A percentile compares a stretch with the other conserved stretches of the same genome.
These are phyloP conservation scores for Ganoderma resinaceum DNA, from an alignment of 1,284 basidiomycete genomes.

Conservation along the genomic window DNA sequence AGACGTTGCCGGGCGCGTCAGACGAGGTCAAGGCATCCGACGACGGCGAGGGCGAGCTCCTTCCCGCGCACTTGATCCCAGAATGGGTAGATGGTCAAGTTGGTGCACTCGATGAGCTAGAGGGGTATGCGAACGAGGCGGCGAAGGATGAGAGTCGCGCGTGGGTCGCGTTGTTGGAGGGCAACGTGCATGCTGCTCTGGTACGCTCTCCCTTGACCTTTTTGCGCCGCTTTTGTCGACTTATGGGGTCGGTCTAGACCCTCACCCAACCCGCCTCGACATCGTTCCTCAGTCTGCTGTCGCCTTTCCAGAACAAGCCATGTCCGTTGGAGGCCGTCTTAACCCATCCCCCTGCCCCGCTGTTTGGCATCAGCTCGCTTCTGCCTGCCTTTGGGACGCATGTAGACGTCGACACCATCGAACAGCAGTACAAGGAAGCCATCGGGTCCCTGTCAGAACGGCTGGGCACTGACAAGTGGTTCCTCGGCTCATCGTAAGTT, in stretches of 20 bases:
- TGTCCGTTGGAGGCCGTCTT: conserved; percentile 51
- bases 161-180: conserved; percentile 80
- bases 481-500: conserved; percentile 73
- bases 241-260: conserved; percentile 47
- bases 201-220: conserved; percentile 46
- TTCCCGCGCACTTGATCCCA: conserved; percentile 71
- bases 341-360: conserved; percentile 68
- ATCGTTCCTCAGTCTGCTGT: conserved; percentile 43
- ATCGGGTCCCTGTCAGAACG: conserved; percentile 75
- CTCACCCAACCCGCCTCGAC: conserved; percentile 53
- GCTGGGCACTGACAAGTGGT: conserved; percentile 78
- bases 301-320: conserved; percentile 44
- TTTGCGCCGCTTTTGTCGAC: conserved; percentile 4
- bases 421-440: conserved; percentile 71
- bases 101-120: conserved; percentile 53
- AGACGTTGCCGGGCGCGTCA: conserved; percentile 25
- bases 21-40: conserved; percentile 34
- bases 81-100: conserved; percentile 69
- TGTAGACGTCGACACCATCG: conserved; percentile 55
- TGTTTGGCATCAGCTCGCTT: conserved; percentile 69
- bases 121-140: conserved; percentile 68
- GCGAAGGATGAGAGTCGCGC: conserved; percentile 77
- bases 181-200: conserved; percentile 75
- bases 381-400: conserved; percentile 66
- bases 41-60: conserved; percentile 54